Evolutionary conservation across 768 basidiomycete genomes (phyloP).

Genomic region (Suillus occidentalis): DNA sequence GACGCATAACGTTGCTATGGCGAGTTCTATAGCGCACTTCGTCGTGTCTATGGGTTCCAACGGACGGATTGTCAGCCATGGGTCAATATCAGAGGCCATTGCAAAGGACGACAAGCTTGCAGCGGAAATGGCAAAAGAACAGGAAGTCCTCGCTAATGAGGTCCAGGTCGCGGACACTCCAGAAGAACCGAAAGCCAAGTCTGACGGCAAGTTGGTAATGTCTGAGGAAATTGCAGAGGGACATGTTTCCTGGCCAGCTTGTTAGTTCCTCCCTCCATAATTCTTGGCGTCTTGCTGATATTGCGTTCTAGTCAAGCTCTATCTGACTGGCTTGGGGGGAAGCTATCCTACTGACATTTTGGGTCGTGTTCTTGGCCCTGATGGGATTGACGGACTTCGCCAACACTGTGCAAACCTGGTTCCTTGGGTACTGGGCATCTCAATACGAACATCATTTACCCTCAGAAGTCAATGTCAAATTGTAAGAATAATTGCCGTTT

Average conservation of each 20-base stretch:
- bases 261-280: constrained; percentile 23
- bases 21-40: constrained; percentile 26
- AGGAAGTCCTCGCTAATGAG: constrained; percentile 11
- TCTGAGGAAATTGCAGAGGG: constrained; percentile 65
- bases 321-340: constrained; percentile 25
- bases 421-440: constrained; percentile 45
- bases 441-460: constrained; percentile 38
- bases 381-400: constrained; percentile 23
- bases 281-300: constrained; percentile 16
- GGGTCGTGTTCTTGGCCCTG: constrained; percentile 26
- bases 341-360: constrained; percentile 28
- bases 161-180: constrained; percentile 23
- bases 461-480: constrained; percentile 34
- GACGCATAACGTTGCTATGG: constrained; percentile 36
- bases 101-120: constrained; percentile 37
- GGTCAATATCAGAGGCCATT: constrained; percentile 49
- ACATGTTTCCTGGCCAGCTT: constrained; percentile 52
- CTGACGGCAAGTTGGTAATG: constrained; percentile 59
- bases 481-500: constrained; percentile 25
- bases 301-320: constrained; percentile 34
- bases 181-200: constrained; percentile 17
- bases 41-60: constrained; percentile 56
- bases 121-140: constrained; percentile 16
- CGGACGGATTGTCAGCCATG: constrained; percentile 51
- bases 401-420: constrained; percentile 37